Base-by-base conservation (phyloP, 2,329 filamentous ascomycete genomes). In the Domatiomyces globalis region DNA sequence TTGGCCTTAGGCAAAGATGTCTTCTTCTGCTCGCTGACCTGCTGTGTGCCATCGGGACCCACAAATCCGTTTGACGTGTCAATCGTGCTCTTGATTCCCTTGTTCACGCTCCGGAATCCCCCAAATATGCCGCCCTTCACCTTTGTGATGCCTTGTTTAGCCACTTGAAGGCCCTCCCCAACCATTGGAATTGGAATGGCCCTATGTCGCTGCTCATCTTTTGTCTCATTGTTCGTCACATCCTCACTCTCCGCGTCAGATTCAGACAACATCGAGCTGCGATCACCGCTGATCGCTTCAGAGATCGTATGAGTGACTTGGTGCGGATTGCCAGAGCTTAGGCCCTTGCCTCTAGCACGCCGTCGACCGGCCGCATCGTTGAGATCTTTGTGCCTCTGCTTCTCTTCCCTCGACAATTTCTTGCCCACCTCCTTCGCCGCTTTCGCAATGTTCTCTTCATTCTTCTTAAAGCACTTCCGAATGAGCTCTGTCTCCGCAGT, bases 401-500 rank as follows among this genome's bases (percentile, higher is more conserved):
- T 55, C 60, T 65, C 54, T 36, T 61, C 52, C 45, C 65, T 64
- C 43, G 62, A 60, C 29, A 65, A 52, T 12, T 63, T 69, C 49
- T 69, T 68, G n/a, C 81, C 78, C 1, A 72, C 69, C 57, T 76
- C 76, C 63, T 85, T 88, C 43, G 81, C 83, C 5, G 79, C 78
- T 48, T 78, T 78, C 49, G 75, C 73, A 51, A 75, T 65, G 61
- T 80, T 73, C 63, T 90, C 84, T n/a, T 84, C 69, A 59, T 95
- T 81, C 12, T 80, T 81, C 64, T 83, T 87, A 63, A 88, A 89
- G 51, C 86, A 89, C 45, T 75, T 74, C 53, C 81, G 83, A 59
- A 98, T 85, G 43, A 98, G 71, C 19, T 87, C 80, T 0, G 87
- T 95, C 67, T 96, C 84, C 1, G 90, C 90, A 7, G 69, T 69